These are phyloP conservation scores for Russula foetens DNA, from an alignment of 768 basidiomycete genomes.

Conservation along the genomic window DNA sequence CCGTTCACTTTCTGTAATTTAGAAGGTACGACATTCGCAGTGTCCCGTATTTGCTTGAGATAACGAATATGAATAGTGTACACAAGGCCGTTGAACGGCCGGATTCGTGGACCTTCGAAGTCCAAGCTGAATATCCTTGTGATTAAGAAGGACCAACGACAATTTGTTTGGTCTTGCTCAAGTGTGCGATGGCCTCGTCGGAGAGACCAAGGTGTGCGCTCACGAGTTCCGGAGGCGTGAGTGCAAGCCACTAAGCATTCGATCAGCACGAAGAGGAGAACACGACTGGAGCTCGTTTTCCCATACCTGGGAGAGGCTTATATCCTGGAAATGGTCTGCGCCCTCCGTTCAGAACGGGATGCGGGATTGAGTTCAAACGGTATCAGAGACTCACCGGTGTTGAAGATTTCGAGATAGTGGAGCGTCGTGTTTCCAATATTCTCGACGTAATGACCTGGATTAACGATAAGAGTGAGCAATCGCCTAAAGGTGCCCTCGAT, in stretches of 20 bases:
- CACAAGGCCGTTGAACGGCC: too few species aligned
- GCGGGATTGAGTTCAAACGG: background rate
- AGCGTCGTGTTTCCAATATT: conserved; percentile 34
- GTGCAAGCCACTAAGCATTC: conserved; percentile 13
- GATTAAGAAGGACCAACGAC: background rate
- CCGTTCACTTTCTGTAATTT: too few species aligned
- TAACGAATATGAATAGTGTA: too few species aligned
- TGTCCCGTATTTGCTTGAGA: too few species aligned
- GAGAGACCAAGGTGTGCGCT: conserved; percentile 53
- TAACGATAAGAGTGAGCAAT: too few species aligned
- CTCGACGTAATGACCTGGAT: conserved; percentile 37
- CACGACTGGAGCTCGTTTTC: background rate
- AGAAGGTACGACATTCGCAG: too few species aligned
- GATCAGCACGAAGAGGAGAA: background rate
- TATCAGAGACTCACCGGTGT: conserved; percentile 22
- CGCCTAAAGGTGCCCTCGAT: background rate
- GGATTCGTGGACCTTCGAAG: too few species aligned
- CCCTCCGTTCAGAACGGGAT: background rate
- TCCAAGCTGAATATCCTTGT: too few species aligned
- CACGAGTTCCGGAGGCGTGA: conserved; percentile 38
- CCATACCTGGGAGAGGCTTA: conserved; percentile 26
- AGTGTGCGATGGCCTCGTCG: conserved; percentile 39
- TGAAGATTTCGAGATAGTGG: conserved; percentile 35
- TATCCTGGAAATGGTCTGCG: conserved; percentile 27
- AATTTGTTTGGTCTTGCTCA: conserved; percentile 30